Conservation (phyloP, 2,329 filamentous ascomycete genomes). For the Fusarium miscanthi region DNA sequence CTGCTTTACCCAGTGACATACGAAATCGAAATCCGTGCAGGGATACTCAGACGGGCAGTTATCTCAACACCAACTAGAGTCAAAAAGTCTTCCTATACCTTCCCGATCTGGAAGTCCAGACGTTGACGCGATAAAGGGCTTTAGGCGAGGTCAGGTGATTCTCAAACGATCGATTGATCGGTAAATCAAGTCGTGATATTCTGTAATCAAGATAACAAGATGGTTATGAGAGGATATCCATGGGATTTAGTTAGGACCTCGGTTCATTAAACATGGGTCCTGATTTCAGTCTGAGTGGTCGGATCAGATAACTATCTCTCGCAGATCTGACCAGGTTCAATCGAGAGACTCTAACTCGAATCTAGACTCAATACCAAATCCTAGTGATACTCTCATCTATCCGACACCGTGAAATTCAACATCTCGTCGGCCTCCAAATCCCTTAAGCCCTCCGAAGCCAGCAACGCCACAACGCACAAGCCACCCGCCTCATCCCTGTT, state of each 20-base stretch:
- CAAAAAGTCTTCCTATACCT: constrained; percentile 21
- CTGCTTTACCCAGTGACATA: constrained; percentile 10
- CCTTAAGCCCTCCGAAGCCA: constrained; percentile 7
- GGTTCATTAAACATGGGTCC: neutral
- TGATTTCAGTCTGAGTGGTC: neutral
- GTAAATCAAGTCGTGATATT: neutral
- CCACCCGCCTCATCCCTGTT: constrained; percentile 23
- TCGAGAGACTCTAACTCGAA: neutral
- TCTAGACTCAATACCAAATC: neutral
- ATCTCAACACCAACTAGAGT: constrained; percentile 6
- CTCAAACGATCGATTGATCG: neutral
- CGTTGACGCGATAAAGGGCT: neutral
- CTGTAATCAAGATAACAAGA: neutral
- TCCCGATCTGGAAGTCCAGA: constrained; percentile 18
- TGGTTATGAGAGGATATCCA: neutral
- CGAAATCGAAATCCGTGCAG: neutral
- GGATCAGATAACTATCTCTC: neutral
- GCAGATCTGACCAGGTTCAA: neutral
- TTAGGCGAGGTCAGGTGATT: neutral
- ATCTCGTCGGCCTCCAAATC: neutral
- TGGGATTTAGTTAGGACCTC: neutral
- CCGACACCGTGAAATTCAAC: neutral
- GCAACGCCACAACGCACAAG: constrained; percentile 27
- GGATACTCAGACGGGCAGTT: constrained; percentile 5
- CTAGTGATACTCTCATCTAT: neutral